Base-by-base conservation (phyloP, 352 stramenopile genomes). In the Bremia lactucae region DNA sequence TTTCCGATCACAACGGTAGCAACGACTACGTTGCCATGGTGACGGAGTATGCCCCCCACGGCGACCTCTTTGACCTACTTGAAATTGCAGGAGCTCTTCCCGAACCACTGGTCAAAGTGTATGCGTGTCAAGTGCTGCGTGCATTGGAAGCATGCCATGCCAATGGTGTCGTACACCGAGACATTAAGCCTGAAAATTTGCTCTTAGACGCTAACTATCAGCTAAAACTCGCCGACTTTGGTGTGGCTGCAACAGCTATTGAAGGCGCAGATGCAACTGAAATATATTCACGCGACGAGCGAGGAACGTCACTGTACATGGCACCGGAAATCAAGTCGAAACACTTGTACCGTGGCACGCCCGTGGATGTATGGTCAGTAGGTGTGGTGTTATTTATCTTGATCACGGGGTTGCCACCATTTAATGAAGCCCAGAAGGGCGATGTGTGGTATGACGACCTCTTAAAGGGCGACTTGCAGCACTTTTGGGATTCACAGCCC, bases 211-310 rank as follows among this genome's bases (percentile, higher is more conserved):
- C 65, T 15, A 55, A 73, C 16, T 83, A 75, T 50, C 69, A 63
- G 6, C 60, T 96, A 48, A 96, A 97, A 51, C 55, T 98, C 6
- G 91, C 80, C 14, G 90, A 97, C 53, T 97, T 98, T 73, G 90
- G 90, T 4, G 65, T 97, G 2, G 87, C 87, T 6, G 85, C 90
- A 28, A 82, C 77, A 42, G 49, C 61, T 5, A 39, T 49, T 4
- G 1, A 43, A 46, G 56, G 47, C 2, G 36, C 31, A 10, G 48
- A 55, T 31, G 46, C 31, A 7, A 49, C 22, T 15, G 59, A 68
- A 33, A 31, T 64, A 0, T 41, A 60, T 36, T 51, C 68, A 14
- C 44, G 41, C 28, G 70, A 87, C 21, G 63, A 87, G 25, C 88
- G 79, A 46, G 86, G 86, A 20, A 95, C 81, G 13, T 56, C 59